Evolutionary conservation across 768 basidiomycete genomes (phyloP).

Genomic region (Leccinum arenicola): DNA sequence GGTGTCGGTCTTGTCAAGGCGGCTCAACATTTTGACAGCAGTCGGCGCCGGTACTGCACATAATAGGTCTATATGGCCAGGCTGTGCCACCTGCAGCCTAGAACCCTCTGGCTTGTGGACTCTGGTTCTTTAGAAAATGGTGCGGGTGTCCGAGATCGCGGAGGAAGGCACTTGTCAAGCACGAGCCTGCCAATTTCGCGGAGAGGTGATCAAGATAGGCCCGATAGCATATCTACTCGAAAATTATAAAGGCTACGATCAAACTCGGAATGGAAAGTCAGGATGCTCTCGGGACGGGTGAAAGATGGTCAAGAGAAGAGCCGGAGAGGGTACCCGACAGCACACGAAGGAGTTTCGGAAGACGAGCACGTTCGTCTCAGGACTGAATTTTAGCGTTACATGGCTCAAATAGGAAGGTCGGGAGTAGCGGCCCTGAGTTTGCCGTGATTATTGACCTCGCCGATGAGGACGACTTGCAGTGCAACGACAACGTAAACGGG

Average conservation of each 20-base stretch:
- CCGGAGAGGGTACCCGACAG: constrained; percentile 13
- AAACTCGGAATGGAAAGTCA: not conserved
- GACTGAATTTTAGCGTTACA: constrained; percentile 9
- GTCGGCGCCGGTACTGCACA: too few relatives aligned
- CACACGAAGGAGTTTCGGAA: not conserved
- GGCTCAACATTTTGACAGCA: too few relatives aligned
- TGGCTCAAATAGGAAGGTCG: constrained; percentile 17
- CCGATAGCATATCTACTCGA: not conserved
- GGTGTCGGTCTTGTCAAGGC: too few relatives aligned
- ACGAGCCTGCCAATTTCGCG: not conserved
- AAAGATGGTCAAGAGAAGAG: not conserved
- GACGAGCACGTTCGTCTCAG: constrained; percentile 14
- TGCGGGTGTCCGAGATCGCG: constrained; percentile 3
- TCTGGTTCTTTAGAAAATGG: not conserved
- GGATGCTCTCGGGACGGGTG: constrained; percentile 18
- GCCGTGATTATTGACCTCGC: constrained; percentile 8
- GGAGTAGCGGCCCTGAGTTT: constrained; percentile 13
- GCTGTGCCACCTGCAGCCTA: not conserved
- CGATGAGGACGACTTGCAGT: not conserved
- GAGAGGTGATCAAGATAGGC: constrained; percentile 1
- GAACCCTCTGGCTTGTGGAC: not conserved
- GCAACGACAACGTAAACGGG: not conserved
- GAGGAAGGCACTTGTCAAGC: too few relatives aligned
- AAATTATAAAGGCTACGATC: not conserved
- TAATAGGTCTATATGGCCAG: too few relatives aligned